These are phyloP conservation scores for Aspergillus thermomutatus DNA, from an alignment of 2,329 filamentous ascomycete species.

Conservation along the genomic window DNA sequence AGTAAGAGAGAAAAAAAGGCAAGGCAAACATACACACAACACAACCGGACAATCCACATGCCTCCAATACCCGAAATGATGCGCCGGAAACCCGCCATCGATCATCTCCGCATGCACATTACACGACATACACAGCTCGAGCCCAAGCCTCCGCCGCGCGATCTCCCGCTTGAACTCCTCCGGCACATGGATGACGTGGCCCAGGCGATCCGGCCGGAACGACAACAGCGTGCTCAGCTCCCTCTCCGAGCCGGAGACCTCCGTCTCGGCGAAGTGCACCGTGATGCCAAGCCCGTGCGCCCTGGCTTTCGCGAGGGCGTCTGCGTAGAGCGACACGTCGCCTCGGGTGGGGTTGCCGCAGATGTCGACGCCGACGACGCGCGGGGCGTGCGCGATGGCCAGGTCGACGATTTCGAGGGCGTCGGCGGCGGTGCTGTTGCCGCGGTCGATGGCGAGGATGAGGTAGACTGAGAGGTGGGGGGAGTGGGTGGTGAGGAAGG, in stretches of 20 bases:
- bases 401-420: conserved; percentile 64
- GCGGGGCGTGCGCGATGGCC: conserved; percentile 52
- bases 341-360: conserved; percentile 71
- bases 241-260: conserved; percentile 51
- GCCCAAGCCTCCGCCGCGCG: conserved; percentile 52
- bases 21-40: conserved; percentile 59
- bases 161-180: conserved; percentile 59
- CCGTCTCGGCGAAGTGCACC: conserved; percentile 73
- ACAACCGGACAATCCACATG: conserved; percentile 59
- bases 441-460: conserved; percentile 72
- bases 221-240: conserved; percentile 64
- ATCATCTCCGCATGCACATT: conserved; percentile 76
- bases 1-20: neutral
- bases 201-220: conserved; percentile 66
- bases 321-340: conserved; percentile 57
- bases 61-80: conserved; percentile 75
- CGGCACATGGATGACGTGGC: conserved; percentile 74
- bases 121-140: conserved; percentile 77
- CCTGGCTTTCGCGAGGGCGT: conserved; percentile 58
- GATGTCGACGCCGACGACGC: conserved; percentile 71
- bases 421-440: conserved; percentile 54
- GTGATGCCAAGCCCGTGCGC: conserved; percentile 60
- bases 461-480: conserved; percentile 58
- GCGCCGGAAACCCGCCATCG: conserved; percentile 59
- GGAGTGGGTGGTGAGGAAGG: conserved; percentile 42